Evolutionary conservation across 2,329 filamentous ascomycete species (phyloP).

Genomic region (Erysiphe neolycopersici): DNA sequence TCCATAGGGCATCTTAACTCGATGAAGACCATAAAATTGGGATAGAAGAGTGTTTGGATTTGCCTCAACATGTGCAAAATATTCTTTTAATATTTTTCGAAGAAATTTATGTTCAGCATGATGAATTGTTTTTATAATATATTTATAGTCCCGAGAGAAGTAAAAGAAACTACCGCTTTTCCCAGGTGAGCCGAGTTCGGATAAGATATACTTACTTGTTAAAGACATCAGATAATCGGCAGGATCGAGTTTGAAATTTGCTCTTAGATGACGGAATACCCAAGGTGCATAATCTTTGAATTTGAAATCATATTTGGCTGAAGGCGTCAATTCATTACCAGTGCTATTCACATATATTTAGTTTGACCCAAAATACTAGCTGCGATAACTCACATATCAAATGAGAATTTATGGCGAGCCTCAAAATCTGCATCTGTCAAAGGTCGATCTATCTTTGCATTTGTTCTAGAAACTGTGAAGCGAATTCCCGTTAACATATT

Average conservation of each 20-base stretch:
- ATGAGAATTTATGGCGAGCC: conserved; percentile 89
- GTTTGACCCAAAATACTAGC: conserved; percentile 4
- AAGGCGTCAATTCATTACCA: conserved; percentile 89
- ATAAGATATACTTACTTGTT: conserved; percentile 95
- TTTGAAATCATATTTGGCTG: conserved; percentile 99
- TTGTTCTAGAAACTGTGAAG: conserved; percentile 84
- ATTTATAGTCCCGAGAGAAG: conserved; percentile 97
- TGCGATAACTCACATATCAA: conserved; percentile 57
- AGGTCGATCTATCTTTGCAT: conserved; percentile 82
- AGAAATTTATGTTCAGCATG: conserved; percentile 80
- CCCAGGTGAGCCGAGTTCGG: conserved; percentile 83
- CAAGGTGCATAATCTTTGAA: conserved; percentile 99
- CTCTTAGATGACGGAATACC: conserved; percentile 84
- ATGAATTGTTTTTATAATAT: conserved; percentile 99
- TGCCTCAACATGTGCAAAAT: conserved; percentile 73
- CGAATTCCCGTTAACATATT: conserved; percentile 99
- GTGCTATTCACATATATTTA: conserved; percentile 28
- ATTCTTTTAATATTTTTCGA: conserved; percentile 62
- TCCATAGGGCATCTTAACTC: conserved; percentile 94
- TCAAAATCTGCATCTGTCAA: conserved; percentile 81
- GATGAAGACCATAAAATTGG: conserved; percentile 90
- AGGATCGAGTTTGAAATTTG: conserved; percentile 73
- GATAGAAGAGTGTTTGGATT: conserved; percentile 95
- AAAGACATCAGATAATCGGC: conserved; percentile 96
- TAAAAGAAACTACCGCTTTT: conserved; percentile 99